Evolutionary conservation across 345 rosid genomes (phyloP).

Genomic region (Salix arbutifolia): DNA sequence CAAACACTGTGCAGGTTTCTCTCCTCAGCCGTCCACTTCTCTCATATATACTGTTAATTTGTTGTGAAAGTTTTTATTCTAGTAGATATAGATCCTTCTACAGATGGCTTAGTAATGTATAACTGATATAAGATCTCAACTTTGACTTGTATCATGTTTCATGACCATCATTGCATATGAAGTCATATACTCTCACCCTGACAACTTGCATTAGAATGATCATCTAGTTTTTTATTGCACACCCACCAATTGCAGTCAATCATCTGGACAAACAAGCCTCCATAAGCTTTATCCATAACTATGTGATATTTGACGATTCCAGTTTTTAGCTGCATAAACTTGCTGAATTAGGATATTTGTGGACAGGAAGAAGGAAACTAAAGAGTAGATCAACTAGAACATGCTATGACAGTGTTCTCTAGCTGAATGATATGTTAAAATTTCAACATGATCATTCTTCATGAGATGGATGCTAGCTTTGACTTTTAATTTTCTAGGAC

Average conservation of each 20-base stretch:
- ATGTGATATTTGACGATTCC: not conserved
- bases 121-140: not conserved
- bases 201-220: not conserved
- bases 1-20: slow-evolving; percentile 75
- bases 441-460: not conserved
- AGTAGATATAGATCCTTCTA: not conserved
- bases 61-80: not conserved
- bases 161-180: not conserved
- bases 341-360: not conserved
- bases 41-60: not conserved
- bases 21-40: not conserved
- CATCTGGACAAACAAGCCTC: not conserved
- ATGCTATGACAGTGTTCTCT: not conserved
- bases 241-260: not conserved
- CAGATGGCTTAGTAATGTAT: not conserved
- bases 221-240: not conserved
- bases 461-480: not conserved
- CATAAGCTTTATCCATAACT: not conserved
- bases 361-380: not conserved
- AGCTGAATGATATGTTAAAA: not conserved
- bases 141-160: not conserved
- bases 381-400: not conserved
- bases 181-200: not conserved
- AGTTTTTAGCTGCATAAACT: not conserved
- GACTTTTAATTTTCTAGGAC: not conserved